Percentiles rank a stretch among this genome's conserved stretches.
These are phyloP conservation scores for Emergomyces africanus DNA, from an alignment of 2,329 filamentous ascomycete species.

Conservation along the genomic window DNA sequence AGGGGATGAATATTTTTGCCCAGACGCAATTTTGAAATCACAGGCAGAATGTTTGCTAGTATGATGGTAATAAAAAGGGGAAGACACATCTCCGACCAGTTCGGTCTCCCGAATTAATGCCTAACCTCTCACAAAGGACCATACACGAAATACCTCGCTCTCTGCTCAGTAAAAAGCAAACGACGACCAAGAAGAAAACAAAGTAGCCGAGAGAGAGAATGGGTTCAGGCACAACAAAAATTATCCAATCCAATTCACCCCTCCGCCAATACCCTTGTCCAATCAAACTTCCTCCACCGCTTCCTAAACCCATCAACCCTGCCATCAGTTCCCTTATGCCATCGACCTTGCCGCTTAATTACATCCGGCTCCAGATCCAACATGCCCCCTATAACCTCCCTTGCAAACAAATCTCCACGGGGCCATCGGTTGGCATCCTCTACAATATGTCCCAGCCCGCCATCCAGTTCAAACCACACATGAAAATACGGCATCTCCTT, in stretches of 20 bases:
- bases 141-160: too few relatives aligned
- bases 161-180: background rate
- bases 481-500: constrained; percentile 99
- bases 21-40: background rate
- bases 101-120: background rate
- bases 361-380: constrained; percentile 68
- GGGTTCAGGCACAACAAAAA: background rate
- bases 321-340: constrained; percentile 54
- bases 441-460: constrained; percentile 82
- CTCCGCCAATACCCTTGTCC: constrained; percentile 53
- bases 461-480: constrained; percentile 87
- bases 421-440: constrained; percentile 83
- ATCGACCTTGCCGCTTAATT: constrained; percentile 81
- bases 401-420: constrained; percentile 77
- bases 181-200: background rate
- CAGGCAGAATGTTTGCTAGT: background rate
- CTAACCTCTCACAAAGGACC: too few relatives aligned
- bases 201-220: background rate
- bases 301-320: constrained; percentile 68
- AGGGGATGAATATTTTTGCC: background rate
- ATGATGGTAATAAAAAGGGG: background rate
- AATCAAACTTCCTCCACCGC: constrained; percentile 88
- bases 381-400: constrained; percentile 88
- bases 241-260: constrained; percentile 15
- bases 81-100: background rate